Conservation (phyloP, 768 basidiomycete genomes). For the Amanita polypyramis region DNA sequence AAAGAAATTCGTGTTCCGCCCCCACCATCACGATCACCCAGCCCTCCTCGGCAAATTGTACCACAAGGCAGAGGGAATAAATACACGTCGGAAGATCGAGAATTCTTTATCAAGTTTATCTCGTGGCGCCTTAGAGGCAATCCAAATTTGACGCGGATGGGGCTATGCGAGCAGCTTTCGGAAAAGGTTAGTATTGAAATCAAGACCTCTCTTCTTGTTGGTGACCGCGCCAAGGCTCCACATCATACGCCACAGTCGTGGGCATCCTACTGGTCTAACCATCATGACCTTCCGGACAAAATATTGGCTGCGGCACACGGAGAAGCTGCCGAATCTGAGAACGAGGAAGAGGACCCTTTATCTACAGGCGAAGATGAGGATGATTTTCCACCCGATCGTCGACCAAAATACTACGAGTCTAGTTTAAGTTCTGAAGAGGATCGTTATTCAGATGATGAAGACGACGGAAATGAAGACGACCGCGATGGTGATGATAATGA, state of each 20-base stretch:
- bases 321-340: slow-evolving; percentile 19
- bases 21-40: slow-evolving; percentile 61
- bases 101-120: slow-evolving; percentile 58
- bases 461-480: slow-evolving; percentile 19
- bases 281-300: slow-evolving; percentile 59
- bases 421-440: slow-evolving; percentile 14
- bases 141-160: slow-evolving; percentile 38
- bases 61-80: slow-evolving; percentile 40
- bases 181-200: slow-evolving; percentile 35
- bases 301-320: slow-evolving; percentile 37
- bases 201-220: neutral
- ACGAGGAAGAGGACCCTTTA: slow-evolving; percentile 15
- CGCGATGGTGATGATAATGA: slow-evolving; percentile 22
- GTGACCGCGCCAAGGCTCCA: slow-evolving; percentile 36
- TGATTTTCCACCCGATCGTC: slow-evolving; percentile 12
- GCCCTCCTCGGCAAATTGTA: slow-evolving; percentile 45
- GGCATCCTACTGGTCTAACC: slow-evolving; percentile 56
- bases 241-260: slow-evolving; percentile 57
- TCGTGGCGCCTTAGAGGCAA: slow-evolving; percentile 49
- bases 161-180: slow-evolving; percentile 43
- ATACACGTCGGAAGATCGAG: slow-evolving; percentile 57
- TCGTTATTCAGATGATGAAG: slow-evolving; percentile 16
- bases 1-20: slow-evolving; percentile 47
- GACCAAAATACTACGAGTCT: slow-evolving; percentile 15
- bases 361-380: slow-evolving; percentile 12